Evolutionary conservation across 1,284 basidiomycete genomes (phyloP).

Genomic region (Marasmius fiardii): DNA sequence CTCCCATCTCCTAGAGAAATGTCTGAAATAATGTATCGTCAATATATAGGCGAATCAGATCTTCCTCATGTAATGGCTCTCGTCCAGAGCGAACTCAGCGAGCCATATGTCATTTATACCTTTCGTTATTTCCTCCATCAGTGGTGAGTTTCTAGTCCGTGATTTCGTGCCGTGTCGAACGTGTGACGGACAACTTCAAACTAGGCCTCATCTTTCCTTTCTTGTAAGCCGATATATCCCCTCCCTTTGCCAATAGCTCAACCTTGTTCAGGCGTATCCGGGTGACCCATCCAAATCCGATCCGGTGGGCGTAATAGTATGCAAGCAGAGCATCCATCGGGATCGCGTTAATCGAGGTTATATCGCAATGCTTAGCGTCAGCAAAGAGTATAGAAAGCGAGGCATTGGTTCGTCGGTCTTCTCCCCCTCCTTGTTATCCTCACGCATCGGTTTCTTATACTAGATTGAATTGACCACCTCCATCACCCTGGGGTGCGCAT

Average conservation of each 20-base stretch:
- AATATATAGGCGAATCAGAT: constrained; percentile 76
- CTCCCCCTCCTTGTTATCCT: constrained; percentile 32
- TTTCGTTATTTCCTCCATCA: constrained; percentile 93
- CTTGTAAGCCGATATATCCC: constrained; percentile 52
- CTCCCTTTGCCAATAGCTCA: neutral
- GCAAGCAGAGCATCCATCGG: constrained; percentile 89
- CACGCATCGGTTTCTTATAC: constrained; percentile 32
- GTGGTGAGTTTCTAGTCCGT: constrained; percentile 57
- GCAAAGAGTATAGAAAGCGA: constrained; percentile 75
- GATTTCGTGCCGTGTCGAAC: constrained; percentile 15
- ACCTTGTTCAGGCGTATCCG: constrained; percentile 50
- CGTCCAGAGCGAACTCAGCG: constrained; percentile 90
- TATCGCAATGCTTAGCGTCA: constrained; percentile 96
- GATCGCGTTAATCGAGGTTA: constrained; percentile 85
- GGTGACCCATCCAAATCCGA: constrained; percentile 44
- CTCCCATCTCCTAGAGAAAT: constrained; percentile 23
- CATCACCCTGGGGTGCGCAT: constrained; percentile 31
- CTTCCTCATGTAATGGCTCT: constrained; percentile 80
- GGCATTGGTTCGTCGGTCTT: constrained; percentile 77
- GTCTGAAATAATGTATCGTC: constrained; percentile 62
- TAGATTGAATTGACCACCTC: constrained; percentile 38
- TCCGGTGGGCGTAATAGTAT: constrained; percentile 90
- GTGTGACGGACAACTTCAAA: constrained; percentile 21
- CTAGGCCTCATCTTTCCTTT: constrained; percentile 93
- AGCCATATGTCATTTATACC: constrained; percentile 94